A percentile compares a stretch with the other conserved stretches of the same genome.
Evolutionary conservation across 2,329 filamentous ascomycete species (phyloP).

Genomic region (Pseudogymnoascus sp.): DNA sequence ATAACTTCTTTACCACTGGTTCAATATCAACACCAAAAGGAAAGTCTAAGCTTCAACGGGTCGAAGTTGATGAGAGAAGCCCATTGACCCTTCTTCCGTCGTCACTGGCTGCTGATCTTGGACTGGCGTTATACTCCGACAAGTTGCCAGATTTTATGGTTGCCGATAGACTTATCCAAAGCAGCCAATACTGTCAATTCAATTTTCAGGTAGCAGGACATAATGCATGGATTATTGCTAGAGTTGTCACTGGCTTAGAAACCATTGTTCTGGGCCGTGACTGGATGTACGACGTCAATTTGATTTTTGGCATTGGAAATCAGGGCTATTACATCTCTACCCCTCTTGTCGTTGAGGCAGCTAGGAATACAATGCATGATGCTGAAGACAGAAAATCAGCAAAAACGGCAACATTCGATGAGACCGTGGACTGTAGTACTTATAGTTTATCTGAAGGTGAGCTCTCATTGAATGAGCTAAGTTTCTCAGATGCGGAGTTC

Average conservation of each 20-base stretch:
- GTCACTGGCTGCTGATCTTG: constrained; percentile 12
- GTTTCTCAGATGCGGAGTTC: not conserved
- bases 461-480: not conserved
- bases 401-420: not conserved
- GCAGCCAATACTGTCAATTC: constrained; percentile 13
- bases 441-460: not conserved
- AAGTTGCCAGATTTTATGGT: constrained; percentile 9
- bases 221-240: constrained; percentile 11
- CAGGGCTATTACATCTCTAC: constrained; percentile 13
- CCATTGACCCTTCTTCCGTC: constrained; percentile 12
- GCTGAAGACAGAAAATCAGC: constrained; percentile 3
- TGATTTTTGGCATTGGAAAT: constrained; percentile 12
- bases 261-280: constrained; percentile 13
- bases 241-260: constrained; percentile 12
- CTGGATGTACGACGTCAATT: constrained; percentile 12
- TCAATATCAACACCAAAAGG: constrained; percentile 12
- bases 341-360: constrained; percentile 12
- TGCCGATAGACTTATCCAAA: constrained; percentile 10
- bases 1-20: constrained; percentile 15
- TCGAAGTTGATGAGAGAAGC: constrained; percentile 14
- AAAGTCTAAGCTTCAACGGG: constrained; percentile 11
- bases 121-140: constrained; percentile 11
- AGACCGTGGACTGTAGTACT: not conserved
- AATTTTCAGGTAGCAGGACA: constrained; percentile 10
- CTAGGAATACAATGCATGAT: constrained; percentile 10